Conservation (phyloP, 148 eudicot species). For the Nepenthes gracilis region DNA sequence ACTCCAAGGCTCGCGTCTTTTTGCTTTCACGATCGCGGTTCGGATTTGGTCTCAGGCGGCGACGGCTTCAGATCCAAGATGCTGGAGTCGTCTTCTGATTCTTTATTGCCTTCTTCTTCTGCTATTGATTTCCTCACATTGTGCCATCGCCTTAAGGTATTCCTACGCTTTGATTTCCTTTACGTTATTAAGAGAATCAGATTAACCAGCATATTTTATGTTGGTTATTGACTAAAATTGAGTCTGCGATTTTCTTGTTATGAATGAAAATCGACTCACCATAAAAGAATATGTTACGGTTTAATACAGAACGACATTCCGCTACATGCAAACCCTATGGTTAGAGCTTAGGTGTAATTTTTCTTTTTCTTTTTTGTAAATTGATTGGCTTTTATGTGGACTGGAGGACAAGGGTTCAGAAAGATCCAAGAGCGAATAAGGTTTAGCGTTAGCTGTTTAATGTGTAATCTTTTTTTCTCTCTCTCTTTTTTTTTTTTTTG, state of each 20-base stretch:
- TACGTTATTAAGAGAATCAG: too few relatives aligned
- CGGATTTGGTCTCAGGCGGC: neutral
- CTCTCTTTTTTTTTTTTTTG: too few relatives aligned
- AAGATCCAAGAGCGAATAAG: too few relatives aligned
- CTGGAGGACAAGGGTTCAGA: too few relatives aligned
- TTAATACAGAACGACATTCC: neutral
- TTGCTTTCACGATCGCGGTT: too few relatives aligned
- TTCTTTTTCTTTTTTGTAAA: neutral
- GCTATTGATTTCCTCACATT: conserved; percentile 84
- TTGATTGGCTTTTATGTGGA: neutral
- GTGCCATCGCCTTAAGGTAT: conserved; percentile 77
- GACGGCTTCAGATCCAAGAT: neutral
- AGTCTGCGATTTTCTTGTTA: too few relatives aligned
- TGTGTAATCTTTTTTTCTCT: too few relatives aligned
- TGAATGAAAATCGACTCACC: too few relatives aligned
- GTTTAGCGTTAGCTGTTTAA: too few relatives aligned
- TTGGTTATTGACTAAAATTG: neutral
- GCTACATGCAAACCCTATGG: neutral
- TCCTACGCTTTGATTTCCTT: neutral
- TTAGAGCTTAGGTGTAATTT: neutral
- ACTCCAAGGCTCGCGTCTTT: too few relatives aligned
- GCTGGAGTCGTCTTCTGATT: conserved; percentile 1
- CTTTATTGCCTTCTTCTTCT: conserved; percentile 32
- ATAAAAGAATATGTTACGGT: too few relatives aligned
- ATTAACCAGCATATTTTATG: neutral